A percentile compares a stretch with the other conserved stretches of the same genome.
phyloP scores from a whole-genome alignment of 2,329 filamentous ascomycete genomes.

The Penicillium digitatum region DNA sequence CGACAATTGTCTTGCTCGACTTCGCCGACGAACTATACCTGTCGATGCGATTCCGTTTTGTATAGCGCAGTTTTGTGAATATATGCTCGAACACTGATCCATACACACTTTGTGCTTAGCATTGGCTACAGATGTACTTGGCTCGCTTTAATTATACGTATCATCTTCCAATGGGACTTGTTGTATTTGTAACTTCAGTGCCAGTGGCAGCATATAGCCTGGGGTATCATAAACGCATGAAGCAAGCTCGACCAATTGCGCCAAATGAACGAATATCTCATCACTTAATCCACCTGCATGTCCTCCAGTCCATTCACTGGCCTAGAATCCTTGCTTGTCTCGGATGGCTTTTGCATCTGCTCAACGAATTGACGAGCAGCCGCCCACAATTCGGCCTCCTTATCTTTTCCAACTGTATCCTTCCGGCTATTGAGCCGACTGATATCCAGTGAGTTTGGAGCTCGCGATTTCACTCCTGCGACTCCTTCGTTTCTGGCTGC shows the following conservation, averaged over 20 bases:
- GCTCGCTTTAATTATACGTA: background rate
- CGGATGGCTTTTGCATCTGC: conserved; percentile 25
- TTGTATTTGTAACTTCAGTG: conserved; percentile 1
- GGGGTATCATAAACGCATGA: conserved; percentile 13
- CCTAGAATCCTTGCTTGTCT: conserved; percentile 8
- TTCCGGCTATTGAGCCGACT: conserved; percentile 86
- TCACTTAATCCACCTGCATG: conserved; percentile 41
- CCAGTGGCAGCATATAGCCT: background rate
- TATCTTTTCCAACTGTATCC: conserved; percentile 74
- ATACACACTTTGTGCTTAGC: background rate
- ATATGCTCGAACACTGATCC: conserved; percentile 7
- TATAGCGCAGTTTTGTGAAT: conserved; percentile 19
- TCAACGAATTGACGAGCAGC: conserved; percentile 56
- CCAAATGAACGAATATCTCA: conserved; percentile 45
- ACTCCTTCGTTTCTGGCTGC: conserved; percentile 26
- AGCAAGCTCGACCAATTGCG: background rate
- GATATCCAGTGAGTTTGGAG: conserved; percentile 66
- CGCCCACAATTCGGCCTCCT: conserved; percentile 76
- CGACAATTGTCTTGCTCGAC: conserved; percentile 6
- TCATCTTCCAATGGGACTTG: conserved; percentile 9
- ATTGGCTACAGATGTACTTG: background rate
- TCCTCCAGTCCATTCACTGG: conserved; percentile 24
- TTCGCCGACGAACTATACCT: conserved; percentile 11
- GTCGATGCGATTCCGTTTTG: conserved; percentile 13
- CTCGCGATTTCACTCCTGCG: conserved; percentile 19